Percentiles rank a stretch among this genome's conserved stretches.
Conservation (phyloP, 495 filamentous ascomycete genomes). For the Aeminium ludgeri region DNA sequence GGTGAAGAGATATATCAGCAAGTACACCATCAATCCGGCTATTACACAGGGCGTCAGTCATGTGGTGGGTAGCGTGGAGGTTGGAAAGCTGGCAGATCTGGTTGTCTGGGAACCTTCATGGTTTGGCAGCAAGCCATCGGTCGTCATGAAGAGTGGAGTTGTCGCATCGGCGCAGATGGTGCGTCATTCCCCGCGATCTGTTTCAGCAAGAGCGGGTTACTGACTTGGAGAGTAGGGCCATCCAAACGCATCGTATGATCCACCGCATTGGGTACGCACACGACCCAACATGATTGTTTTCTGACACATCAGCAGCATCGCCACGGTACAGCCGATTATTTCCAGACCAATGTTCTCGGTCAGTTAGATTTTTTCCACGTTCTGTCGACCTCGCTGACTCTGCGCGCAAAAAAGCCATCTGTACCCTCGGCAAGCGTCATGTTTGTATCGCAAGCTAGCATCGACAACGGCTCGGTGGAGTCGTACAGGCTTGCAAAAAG, state of each 20-base stretch:
- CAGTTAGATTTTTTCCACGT: no score
- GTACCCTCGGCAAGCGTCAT: conserved; percentile 57
- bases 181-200: background rate
- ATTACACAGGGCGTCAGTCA: conserved; percentile 87
- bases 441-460: conserved; percentile 63
- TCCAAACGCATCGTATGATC: conserved; percentile 52
- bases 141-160: conserved; percentile 85
- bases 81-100: conserved; percentile 81
- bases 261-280: background rate
- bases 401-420: no score
- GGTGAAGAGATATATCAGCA: conserved; percentile 84
- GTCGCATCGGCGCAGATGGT: conserved; percentile 72
- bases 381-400: no score
- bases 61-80: conserved; percentile 70
- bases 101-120: conserved; percentile 74
- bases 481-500: conserved; percentile 65
- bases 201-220: background rate
- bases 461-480: conserved; percentile 43
- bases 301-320: conserved; percentile 38
- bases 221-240: conserved; percentile 36
- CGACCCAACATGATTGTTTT: background rate
- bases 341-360: conserved; percentile 82
- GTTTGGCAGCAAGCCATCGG: conserved; percentile 79
- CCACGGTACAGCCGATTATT: conserved; percentile 73
- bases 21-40: conserved; percentile 95